phyloP scores from a whole-genome alignment of 805 yeast species.

The Wickerhamomyces ciferrii region DNA sequence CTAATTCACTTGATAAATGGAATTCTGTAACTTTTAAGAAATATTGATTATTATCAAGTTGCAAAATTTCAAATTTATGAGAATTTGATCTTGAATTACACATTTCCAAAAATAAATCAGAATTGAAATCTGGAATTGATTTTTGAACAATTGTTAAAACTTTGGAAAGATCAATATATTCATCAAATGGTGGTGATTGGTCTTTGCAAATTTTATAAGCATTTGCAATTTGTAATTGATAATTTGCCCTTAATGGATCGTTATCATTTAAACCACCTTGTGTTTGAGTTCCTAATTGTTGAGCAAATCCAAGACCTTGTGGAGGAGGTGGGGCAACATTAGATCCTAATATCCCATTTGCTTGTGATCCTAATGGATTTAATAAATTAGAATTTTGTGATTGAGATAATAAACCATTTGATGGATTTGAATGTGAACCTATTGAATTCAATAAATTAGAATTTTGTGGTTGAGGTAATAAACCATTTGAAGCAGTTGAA shows the following conservation, averaged over 20 bases:
- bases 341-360: no score
- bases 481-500: background rate
- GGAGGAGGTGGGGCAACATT: background rate
- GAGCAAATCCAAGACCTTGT: no score
- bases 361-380: background rate
- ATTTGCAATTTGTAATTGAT: slow-evolving; percentile 7
- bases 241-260: slow-evolving; percentile 4
- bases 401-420: background rate
- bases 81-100: slow-evolving; percentile 7
- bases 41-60: background rate
- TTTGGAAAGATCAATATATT: background rate
- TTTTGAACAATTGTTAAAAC: no score
- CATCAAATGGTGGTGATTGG: background rate
- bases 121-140: background rate
- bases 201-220: slow-evolving; percentile 2
- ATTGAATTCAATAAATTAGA: background rate
- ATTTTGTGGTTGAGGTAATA: background rate
- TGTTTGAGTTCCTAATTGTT: background rate
- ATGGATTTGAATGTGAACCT: background rate
- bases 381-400: background rate
- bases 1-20: background rate
- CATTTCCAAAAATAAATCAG: slow-evolving; percentile 8
- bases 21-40: background rate
- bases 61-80: slow-evolving; percentile 6
- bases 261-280: background rate